Base-by-base conservation (phyloP, 164 flowering plant species). In the Tetracentron sinense region DNA sequence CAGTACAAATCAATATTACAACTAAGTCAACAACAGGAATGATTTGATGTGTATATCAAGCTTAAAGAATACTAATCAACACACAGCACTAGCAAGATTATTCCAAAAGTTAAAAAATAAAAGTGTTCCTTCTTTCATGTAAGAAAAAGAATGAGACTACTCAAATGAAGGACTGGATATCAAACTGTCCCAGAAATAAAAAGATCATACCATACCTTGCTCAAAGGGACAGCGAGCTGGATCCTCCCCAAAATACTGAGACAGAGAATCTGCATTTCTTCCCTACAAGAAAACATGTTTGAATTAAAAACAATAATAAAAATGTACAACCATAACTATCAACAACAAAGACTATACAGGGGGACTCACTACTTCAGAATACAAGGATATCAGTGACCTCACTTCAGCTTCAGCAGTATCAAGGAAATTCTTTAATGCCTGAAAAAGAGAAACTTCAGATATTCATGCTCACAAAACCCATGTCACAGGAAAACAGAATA, bases 381-480 rank as follows among this genome's bases (percentile, higher is more conserved):
- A 95, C 70, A 95, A 74, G 67, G 94, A 84, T 68, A 78, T 92
- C 21, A 95, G 86, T 33, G 88, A 80, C 79, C 97, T 83, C 38
- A 95, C 99, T 69, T 90, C 97, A 72, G 99, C 96, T 79, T 95
- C 99, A 72, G 99, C 99, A 46, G 89, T 84, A 71, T 84, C 86
- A 70, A 95, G 96, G 72, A 92, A 95, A 68, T 69, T 67, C 70
- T 85, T 92, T 72, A 92, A 70, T 48, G 82, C 96, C 99, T 95
- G 81, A 62, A 71, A 69, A 49, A 14, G 19, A 48, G 49, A 68
- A 64, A 19, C 20, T 27, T 42, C 10, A 33, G 23, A 25, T n/a
- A n/a, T 60, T 49, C 25, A 0, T 38, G 44, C 38, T 33, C 4
- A 8, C 38, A n/a, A n/a, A n/a, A n/a, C n/a, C n/a, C n/a, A 33